A percentile compares a stretch with the other conserved stretches of the same genome.
Evolutionary conservation across 192 early-diverging fungal genomes (phyloP).

Genomic region (Gonapodya prolifera): DNA sequence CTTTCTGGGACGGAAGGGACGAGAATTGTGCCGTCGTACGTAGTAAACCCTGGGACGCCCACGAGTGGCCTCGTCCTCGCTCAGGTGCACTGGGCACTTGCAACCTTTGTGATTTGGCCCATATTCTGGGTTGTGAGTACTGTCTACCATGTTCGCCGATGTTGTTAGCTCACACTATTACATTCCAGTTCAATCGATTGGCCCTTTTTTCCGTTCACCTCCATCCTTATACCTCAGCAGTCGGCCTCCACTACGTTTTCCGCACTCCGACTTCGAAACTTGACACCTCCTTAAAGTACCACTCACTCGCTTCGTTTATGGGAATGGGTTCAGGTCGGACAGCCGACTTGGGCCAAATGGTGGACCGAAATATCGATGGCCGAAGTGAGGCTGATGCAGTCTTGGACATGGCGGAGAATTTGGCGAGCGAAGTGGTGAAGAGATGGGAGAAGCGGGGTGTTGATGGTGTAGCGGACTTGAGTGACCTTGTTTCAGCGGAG

Average conservation of each 20-base stretch:
- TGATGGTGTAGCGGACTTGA: not conserved
- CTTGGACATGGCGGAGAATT: not conserved
- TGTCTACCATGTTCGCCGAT: not conserved
- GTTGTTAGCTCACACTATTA: not conserved
- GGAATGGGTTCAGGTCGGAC: not conserved
- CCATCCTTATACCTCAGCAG: not conserved
- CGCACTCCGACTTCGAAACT: not conserved
- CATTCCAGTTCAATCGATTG: not conserved
- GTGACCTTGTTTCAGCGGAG: too few species aligned
- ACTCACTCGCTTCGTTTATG: not conserved
- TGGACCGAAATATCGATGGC: not conserved
- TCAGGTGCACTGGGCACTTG: not conserved
- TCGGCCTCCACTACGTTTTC: not conserved
- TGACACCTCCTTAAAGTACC: not conserved
- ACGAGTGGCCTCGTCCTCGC: not conserved
- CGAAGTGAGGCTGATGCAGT: not conserved
- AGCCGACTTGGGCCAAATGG: not conserved
- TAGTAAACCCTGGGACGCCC: not conserved
- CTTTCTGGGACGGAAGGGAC: not conserved
- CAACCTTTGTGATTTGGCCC: not conserved
- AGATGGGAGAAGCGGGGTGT: not conserved
- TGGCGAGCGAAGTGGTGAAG: not conserved
- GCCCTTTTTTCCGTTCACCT: not conserved
- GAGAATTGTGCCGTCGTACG: not conserved
- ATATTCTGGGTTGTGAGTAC: not conserved